Evolutionary conservation across 2,329 filamentous ascomycete genomes (phyloP).

Genomic region (Paecilomyces niveus): DNA sequence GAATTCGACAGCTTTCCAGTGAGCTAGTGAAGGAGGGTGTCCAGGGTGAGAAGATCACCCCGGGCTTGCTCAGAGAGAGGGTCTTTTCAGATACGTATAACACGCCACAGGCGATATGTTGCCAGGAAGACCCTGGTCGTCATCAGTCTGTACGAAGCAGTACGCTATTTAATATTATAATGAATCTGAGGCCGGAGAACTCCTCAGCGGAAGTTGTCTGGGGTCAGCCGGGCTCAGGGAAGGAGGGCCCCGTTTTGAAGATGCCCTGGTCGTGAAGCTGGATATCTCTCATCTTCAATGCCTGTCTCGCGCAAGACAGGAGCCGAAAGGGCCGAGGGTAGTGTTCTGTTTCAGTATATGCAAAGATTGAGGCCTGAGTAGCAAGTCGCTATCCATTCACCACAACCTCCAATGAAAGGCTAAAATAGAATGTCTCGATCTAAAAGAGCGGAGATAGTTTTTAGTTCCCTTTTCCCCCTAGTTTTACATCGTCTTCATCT

Average conservation of each 20-base stretch:
- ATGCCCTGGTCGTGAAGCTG: conserved; percentile 16
- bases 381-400: too few species aligned
- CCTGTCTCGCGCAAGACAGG: background rate
- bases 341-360: background rate
- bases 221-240: conserved; percentile 20
- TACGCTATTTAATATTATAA: conserved; percentile 32
- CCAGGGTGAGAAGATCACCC: conserved; percentile 13
- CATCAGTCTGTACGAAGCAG: conserved; percentile 21
- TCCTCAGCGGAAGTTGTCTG: conserved; percentile 27
- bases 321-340: background rate
- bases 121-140: conserved; percentile 19
- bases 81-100: conserved; percentile 32
- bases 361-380: background rate
- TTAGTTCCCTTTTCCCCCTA: too few species aligned
- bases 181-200: conserved; percentile 19
- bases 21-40: conserved; percentile 15
- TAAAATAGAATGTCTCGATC: too few species aligned
- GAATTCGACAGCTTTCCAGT: conserved; percentile 16
- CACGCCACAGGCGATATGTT: conserved; percentile 29
- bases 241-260: conserved; percentile 17
- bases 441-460: too few species aligned
- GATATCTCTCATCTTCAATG: background rate
- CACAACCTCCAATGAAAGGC: too few species aligned
- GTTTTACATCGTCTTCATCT: too few species aligned
- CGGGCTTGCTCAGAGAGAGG: conserved; percentile 17